phyloP scores from a whole-genome alignment of 768 basidiomycete genomes.

The Suillus variegatus region DNA sequence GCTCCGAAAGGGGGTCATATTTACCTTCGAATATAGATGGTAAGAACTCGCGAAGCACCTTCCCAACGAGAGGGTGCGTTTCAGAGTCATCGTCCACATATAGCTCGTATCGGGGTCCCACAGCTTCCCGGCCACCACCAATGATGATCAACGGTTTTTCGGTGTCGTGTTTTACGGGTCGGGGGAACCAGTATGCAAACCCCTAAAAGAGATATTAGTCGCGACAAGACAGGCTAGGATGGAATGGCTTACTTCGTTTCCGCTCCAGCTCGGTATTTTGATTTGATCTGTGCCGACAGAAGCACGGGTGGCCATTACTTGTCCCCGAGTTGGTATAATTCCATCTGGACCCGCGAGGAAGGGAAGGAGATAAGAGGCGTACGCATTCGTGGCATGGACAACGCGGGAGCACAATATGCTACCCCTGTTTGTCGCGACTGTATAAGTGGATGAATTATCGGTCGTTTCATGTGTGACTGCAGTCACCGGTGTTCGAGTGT shows the following conservation, averaged over 20 bases:
- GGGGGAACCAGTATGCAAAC: conserved; percentile 84
- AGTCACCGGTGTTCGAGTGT: too few relatives aligned
- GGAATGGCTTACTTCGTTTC: conserved; percentile 31
- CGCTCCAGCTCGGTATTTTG: conserved; percentile 48
- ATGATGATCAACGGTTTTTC: conserved; percentile 64
- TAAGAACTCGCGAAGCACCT: conserved; percentile 57
- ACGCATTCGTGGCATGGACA: conserved; percentile 87
- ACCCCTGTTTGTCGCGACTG: conserved; percentile 68
- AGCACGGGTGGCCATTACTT: conserved; percentile 54
- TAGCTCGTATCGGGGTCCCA: conserved; percentile 45
- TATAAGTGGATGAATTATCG: conserved; percentile 19
- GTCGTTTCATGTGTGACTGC: too few relatives aligned
- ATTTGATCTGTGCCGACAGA: conserved; percentile 39
- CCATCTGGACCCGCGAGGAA: conserved; percentile 48
- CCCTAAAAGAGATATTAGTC: conserved; percentile 30
- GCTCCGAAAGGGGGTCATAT: conserved; percentile 39
- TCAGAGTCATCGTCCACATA: conserved; percentile 60
- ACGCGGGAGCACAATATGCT: conserved; percentile 58
- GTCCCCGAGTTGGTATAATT: conserved; percentile 74
- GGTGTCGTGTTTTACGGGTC: conserved; percentile 39
- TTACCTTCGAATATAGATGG: conserved; percentile 56
- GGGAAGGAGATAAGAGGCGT: conserved; percentile 77
- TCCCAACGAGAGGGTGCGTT: conserved; percentile 48
- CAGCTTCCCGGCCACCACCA: conserved; percentile 62
- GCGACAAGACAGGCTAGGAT: not conserved